These are phyloP conservation scores for Neurospora sp. DNA, from an alignment of 495 filamentous ascomycete genomes.

Conservation along the genomic window DNA sequence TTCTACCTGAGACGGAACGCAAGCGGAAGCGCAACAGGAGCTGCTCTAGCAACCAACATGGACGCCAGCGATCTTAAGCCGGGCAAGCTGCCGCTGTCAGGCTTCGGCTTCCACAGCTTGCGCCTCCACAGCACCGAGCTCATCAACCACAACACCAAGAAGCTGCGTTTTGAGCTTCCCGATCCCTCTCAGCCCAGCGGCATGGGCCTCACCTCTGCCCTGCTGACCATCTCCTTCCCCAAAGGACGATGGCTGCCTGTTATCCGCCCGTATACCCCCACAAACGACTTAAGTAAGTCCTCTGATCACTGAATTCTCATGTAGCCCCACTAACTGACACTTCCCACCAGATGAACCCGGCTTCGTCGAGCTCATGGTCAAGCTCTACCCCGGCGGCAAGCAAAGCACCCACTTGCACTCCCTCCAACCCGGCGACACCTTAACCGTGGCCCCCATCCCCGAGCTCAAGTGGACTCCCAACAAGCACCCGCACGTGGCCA, in stretches of 20 bases:
- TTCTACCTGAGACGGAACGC: slow-evolving; percentile 10
- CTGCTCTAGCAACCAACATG: not conserved
- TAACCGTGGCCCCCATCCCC: slow-evolving; percentile 43
- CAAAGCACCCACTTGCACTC: slow-evolving; percentile 51
- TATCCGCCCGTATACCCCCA: slow-evolving; percentile 50
- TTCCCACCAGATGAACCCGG: slow-evolving; percentile 37
- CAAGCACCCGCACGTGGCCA: slow-evolving; percentile 41
- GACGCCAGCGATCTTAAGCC: not conserved
- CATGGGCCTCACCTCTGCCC: slow-evolving; percentile 42
- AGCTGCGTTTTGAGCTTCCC: slow-evolving; percentile 51
- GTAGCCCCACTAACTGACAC: not conserved
- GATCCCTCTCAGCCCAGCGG: slow-evolving; percentile 38
- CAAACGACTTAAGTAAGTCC: slow-evolving; percentile 40
- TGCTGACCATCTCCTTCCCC: slow-evolving; percentile 45
- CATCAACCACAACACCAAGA: slow-evolving; percentile 58
- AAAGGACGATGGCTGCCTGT: slow-evolving; percentile 42
- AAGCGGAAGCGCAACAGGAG: not conserved
- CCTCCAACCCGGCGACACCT: slow-evolving; percentile 46
- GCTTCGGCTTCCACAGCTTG: slow-evolving; percentile 29
- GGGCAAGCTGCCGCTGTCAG: slow-evolving; percentile 17
- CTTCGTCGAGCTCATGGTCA: slow-evolving; percentile 49
- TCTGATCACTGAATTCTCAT: not conserved
- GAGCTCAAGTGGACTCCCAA: slow-evolving; percentile 47
- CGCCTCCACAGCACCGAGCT: slow-evolving; percentile 39
- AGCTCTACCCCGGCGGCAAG: slow-evolving; percentile 54